Conservation (phyloP, 1,284 basidiomycete species). For the Sporisorium iseilematis-ciliati region DNA sequence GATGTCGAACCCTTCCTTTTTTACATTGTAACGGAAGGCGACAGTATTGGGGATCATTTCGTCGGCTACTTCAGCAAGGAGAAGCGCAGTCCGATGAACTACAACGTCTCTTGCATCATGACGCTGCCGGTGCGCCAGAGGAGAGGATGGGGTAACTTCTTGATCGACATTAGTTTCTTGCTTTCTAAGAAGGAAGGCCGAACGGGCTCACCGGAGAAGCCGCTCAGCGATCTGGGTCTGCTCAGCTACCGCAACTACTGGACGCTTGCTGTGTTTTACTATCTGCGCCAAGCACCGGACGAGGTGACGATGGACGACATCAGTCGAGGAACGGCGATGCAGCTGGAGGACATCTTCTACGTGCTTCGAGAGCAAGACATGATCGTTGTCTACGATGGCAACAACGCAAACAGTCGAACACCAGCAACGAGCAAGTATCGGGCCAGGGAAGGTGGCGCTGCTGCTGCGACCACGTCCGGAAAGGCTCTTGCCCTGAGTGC, state of each 20-base stretch:
- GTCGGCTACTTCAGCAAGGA: conserved; percentile 99
- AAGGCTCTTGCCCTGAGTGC: not conserved
- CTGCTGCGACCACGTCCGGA: conserved; percentile 8
- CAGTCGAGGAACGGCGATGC: conserved; percentile 88
- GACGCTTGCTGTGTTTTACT: conserved; percentile 85
- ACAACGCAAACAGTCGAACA: conserved; percentile 49
- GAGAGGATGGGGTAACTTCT: conserved; percentile 87
- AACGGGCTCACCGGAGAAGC: conserved; percentile 97
- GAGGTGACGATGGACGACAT: conserved; percentile 77
- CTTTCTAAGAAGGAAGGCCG: conserved; percentile 96
- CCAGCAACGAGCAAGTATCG: conserved; percentile 59
- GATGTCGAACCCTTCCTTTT: conserved; percentile 99
- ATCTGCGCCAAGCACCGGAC: conserved; percentile 35
- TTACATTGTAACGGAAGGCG: conserved; percentile 94
- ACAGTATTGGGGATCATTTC: conserved; percentile 90
- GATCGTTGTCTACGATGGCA: conserved; percentile 74
- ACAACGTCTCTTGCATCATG: conserved; percentile 99
- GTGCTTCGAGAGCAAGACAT: conserved; percentile 83
- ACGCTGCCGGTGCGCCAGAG: conserved; percentile 94
- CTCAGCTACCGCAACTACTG: conserved; percentile 95
- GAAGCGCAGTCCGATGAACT: conserved; percentile 91
- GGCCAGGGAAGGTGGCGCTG: conserved; percentile 26
- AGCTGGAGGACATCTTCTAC: conserved; percentile 84
- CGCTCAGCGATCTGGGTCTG: conserved; percentile 92
- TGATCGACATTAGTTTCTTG: conserved; percentile 88